A percentile compares a stretch with the other conserved stretches of the same genome.
These are phyloP conservation scores for Furcasterigmium furcatum DNA, from an alignment of 2,329 filamentous ascomycete species.

Conservation along the genomic window DNA sequence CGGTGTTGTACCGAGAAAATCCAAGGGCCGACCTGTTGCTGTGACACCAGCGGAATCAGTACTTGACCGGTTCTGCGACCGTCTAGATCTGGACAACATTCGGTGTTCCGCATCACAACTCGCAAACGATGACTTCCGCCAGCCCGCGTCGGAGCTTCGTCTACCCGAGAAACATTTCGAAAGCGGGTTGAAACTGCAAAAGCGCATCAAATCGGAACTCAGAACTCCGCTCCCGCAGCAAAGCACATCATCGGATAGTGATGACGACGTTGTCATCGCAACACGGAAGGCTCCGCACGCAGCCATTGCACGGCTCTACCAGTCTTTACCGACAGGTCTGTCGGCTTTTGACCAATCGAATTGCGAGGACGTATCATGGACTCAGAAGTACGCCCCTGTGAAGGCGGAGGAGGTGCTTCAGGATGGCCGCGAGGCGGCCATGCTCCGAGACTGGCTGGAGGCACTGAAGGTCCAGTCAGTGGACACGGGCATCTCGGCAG, in stretches of 20 bases:
- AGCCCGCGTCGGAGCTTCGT: conserved; percentile 46
- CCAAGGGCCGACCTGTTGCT: conserved; percentile 43
- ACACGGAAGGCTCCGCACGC: conserved; percentile 41
- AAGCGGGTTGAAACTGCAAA: conserved; percentile 51
- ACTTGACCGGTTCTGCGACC: conserved; percentile 24
- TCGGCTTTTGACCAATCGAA: conserved; percentile 78
- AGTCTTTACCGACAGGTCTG: conserved; percentile 55
- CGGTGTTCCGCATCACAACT: too few species aligned
- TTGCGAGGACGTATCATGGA: conserved; percentile 74
- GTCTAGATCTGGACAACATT: too few species aligned
- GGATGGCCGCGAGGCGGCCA: conserved; percentile 60
- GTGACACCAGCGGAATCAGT: conserved; percentile 40
- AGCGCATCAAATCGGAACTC: conserved; percentile 43
- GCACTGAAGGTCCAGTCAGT: conserved; percentile 75
- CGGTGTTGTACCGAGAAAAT: conserved; percentile 34
- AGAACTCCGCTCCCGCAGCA: conserved; percentile 19
- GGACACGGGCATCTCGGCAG: conserved; percentile 51
- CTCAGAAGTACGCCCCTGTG: conserved; percentile 78
- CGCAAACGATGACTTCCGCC: conserved; percentile 35
- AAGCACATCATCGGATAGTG: conserved; percentile 13
- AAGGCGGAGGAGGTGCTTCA: conserved; percentile 73
- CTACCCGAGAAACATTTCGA: conserved; percentile 55
- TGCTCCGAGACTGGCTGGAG: conserved; percentile 79
- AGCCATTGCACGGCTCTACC: conserved; percentile 56
- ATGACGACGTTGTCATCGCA: conserved; percentile 27